phyloP scores from a whole-genome alignment of 2,329 filamentous ascomycete species.

The Pseudogymnoascus sp. region DNA sequence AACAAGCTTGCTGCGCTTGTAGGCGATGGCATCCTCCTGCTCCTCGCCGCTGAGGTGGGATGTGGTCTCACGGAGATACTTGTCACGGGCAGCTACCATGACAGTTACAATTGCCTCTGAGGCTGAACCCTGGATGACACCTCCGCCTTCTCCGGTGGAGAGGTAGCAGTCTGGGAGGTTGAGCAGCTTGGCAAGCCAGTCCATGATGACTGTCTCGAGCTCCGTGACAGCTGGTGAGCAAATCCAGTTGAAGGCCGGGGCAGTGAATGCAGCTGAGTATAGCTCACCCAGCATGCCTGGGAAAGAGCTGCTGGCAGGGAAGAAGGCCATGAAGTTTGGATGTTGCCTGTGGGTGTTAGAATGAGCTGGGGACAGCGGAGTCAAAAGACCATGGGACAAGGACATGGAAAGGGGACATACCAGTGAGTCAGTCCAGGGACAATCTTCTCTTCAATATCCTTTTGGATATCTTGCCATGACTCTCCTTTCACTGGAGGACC shows the following conservation, averaged over 20 bases:
- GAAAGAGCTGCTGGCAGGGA: slow-evolving; percentile 72
- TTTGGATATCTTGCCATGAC: slow-evolving; percentile 69
- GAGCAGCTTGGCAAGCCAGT: slow-evolving; percentile 78
- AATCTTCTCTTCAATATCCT: slow-evolving; percentile 78
- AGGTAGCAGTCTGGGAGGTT: slow-evolving; percentile 65
- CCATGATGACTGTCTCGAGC: slow-evolving; percentile 83
- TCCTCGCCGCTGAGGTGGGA: slow-evolving; percentile 43
- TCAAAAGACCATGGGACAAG: background rate
- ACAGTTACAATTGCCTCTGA: slow-evolving; percentile 80
- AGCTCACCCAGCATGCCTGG: slow-evolving; percentile 85
- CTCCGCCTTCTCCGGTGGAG: slow-evolving; percentile 66
- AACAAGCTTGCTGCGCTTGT: slow-evolving; percentile 63
- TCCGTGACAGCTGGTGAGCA: slow-evolving; percentile 89
- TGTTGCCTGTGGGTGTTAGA: slow-evolving; percentile 49
- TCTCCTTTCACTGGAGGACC: slow-evolving; percentile 58
- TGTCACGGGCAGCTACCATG: slow-evolving; percentile 79
- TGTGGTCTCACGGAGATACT: slow-evolving; percentile 57
- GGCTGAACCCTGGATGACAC: slow-evolving; percentile 89
- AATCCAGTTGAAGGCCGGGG: slow-evolving; percentile 94
- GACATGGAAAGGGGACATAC: slow-evolving; percentile 26
- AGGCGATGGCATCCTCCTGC: slow-evolving; percentile 60
- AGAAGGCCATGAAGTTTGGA: slow-evolving; percentile 94
- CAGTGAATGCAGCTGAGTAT: slow-evolving; percentile 81
- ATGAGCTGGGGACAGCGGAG: background rate
- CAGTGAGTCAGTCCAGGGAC: slow-evolving; percentile 91